Evolutionary conservation across 371 early-diverging fungal species (phyloP).

Genomic region (Dinochytrium kinnereticum): DNA sequence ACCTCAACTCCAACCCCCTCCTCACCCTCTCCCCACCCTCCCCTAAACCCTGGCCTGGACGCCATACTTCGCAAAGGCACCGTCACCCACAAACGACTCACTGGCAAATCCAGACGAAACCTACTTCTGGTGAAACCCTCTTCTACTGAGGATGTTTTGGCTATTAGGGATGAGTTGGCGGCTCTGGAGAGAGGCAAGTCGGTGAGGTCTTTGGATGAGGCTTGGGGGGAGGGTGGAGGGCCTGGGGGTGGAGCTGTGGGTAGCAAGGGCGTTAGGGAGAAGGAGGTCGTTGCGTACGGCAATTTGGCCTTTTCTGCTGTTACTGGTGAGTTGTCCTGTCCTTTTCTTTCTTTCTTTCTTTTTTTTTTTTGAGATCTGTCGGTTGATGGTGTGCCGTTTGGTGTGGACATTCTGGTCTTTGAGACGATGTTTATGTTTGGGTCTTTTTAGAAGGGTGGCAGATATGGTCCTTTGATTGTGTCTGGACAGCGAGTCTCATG

Average conservation of each 20-base stretch:
- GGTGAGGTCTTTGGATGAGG: constrained; percentile 9
- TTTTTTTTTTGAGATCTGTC: too few relatives aligned
- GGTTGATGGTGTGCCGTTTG: too few relatives aligned
- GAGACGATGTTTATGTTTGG: too few relatives aligned
- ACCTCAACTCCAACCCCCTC: background rate
- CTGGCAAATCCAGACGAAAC: background rate
- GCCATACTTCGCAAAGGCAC: constrained; percentile 5
- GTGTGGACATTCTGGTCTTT: too few relatives aligned
- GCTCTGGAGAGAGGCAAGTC: constrained; percentile 8
- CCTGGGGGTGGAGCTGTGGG: background rate
- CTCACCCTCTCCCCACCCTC: background rate
- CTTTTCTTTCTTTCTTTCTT: background rate
- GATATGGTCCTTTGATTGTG: too few relatives aligned
- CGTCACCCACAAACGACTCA: background rate
- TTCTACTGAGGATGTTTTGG: constrained; percentile 16
- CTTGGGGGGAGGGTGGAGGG: constrained; percentile 9
- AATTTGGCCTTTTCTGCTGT: constrained; percentile 30
- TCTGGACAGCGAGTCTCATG: too few relatives aligned
- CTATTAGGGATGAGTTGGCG: constrained; percentile 16
- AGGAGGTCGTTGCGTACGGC: constrained; percentile 25
- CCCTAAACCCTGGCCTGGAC: background rate
- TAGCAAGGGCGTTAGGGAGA: constrained; percentile 3
- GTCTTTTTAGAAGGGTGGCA: too few relatives aligned
- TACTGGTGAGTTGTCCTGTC: constrained; percentile 16
- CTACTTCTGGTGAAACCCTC: constrained; percentile 4